These are phyloP conservation scores for Sclerospora graminicola DNA, from an alignment of 352 stramenopile genomes.

Conservation along the genomic window DNA sequence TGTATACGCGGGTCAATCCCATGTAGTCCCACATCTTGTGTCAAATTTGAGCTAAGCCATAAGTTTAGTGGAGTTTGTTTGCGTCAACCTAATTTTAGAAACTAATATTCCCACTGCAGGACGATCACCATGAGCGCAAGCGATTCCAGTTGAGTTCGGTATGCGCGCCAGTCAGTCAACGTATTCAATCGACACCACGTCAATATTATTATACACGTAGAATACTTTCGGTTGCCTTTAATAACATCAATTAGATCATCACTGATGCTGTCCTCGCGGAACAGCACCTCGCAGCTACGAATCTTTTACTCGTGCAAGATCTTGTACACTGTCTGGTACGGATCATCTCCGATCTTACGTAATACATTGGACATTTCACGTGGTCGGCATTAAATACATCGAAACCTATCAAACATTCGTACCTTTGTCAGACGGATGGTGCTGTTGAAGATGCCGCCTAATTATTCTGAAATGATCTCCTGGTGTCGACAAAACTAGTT, in stretches of 20 bases:
- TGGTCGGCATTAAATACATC: constrained; percentile 1
- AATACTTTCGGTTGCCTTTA: constrained; percentile 98
- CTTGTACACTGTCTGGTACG: constrained; percentile 85
- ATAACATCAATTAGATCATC: constrained; percentile 99
- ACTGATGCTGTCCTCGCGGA: constrained; percentile 93
- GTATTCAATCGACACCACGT: constrained; percentile 98
- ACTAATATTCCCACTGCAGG: constrained; percentile 40
- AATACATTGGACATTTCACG: background rate
- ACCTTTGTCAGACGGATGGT: constrained; percentile 94
- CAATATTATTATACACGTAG: constrained; percentile 99
- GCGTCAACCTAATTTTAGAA: background rate
- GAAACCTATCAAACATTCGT: constrained; percentile 8
- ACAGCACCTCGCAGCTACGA: constrained; percentile 95
- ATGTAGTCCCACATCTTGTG: constrained; percentile 87
- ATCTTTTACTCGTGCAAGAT: constrained; percentile 96
- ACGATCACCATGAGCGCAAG: constrained; percentile 76
- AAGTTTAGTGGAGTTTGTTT: background rate
- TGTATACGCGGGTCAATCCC: constrained; percentile 84
- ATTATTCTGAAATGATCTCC: too few species aligned
- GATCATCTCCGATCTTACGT: constrained; percentile 67
- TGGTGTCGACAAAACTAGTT: too few species aligned
- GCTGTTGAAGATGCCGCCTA: constrained; percentile 95
- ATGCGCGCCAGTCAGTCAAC: constrained; percentile 94
- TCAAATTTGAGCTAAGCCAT: constrained; percentile 94
- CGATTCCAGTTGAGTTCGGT: constrained; percentile 95